Evolutionary conservation across 352 stramenopile species (phyloP).

Genomic region (Peronospora destructor): DNA sequence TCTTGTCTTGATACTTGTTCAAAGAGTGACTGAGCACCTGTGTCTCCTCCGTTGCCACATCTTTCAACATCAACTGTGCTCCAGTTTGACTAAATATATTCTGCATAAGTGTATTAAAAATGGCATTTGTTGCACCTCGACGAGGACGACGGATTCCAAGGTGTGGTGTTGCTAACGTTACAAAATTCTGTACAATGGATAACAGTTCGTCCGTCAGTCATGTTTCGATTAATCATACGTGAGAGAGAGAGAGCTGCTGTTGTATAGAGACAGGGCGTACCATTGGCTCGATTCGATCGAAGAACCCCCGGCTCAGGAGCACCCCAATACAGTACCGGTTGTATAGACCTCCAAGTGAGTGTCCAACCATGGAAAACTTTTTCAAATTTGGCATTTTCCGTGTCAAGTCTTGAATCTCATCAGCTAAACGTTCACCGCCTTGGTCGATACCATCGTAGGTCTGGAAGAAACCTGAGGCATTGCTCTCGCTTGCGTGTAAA

Average conservation of each 20-base stretch:
- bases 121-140: conserved; percentile 48
- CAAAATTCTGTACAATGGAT: conserved; percentile 53
- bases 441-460: conserved; percentile 75
- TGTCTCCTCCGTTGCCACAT: conserved; percentile 44
- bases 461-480: conserved; percentile 53
- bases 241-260: background rate
- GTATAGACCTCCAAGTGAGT: conserved; percentile 78
- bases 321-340: conserved; percentile 68
- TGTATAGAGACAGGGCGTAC: conserved; percentile 18
- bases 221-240: background rate
- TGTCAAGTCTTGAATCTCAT: conserved; percentile 54
- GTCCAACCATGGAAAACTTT: conserved; percentile 69
- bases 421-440: conserved; percentile 56
- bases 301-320: conserved; percentile 64
- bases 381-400: conserved; percentile 48
- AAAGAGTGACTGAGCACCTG: conserved; percentile 32
- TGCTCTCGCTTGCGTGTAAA: conserved; percentile 41
- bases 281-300: conserved; percentile 60
- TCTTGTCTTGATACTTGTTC: conserved; percentile 16
- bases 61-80: conserved; percentile 51
- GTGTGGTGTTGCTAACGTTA: conserved; percentile 72
- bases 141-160: conserved; percentile 61
- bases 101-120: conserved; percentile 59
- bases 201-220: conserved; percentile 8
- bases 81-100: conserved; percentile 70